Percentiles rank a stretch among this genome's conserved stretches.
These are phyloP conservation scores for Dactylellina leptospora DNA, from an alignment of 2,329 filamentous ascomycete genomes.

Conservation along the genomic window DNA sequence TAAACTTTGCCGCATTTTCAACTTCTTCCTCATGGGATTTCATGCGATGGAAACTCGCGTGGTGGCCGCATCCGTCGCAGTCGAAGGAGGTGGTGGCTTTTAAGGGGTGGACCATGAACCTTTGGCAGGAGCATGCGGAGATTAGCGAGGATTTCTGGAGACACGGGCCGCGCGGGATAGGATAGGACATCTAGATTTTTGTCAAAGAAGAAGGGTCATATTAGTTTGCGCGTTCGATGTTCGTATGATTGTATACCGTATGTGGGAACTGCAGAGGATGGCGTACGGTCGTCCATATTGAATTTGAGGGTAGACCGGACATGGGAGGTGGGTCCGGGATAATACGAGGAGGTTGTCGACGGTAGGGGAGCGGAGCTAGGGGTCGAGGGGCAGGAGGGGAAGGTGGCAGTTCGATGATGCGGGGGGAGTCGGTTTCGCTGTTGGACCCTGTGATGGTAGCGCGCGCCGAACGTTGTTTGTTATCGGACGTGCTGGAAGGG, in stretches of 20 bases:
- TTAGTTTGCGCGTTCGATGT: background rate
- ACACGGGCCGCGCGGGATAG: slow-evolving; percentile 64
- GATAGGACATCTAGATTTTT: slow-evolving; percentile 55
- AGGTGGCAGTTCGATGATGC: slow-evolving; percentile 24
- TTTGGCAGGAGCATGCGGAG: slow-evolving; percentile 65
- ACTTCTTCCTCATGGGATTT: slow-evolving; percentile 61
- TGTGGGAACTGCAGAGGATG: background rate
- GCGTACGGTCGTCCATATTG: slow-evolving; percentile 46
- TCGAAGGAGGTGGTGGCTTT: slow-evolving; percentile 67
- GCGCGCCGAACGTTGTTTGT: slow-evolving; percentile 6
- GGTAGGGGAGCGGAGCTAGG: background rate
- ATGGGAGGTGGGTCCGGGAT: background rate
- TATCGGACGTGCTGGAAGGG: background rate
- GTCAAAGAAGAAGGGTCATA: too few relatives aligned
- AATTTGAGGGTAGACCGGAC: slow-evolving; percentile 42
- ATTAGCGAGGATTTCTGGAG: slow-evolving; percentile 64
- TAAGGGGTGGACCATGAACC: slow-evolving; percentile 69
- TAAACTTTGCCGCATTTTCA: slow-evolving; percentile 53
- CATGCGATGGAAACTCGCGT: slow-evolving; percentile 67
- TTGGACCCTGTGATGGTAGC: background rate
- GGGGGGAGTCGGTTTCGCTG: background rate
- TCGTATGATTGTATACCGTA: background rate
- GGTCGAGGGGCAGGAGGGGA: background rate
- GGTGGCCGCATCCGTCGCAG: slow-evolving; percentile 68
- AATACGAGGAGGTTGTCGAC: background rate